Conservation (phyloP, 2,329 filamentous ascomycete species). For the Alternaria solani region DNA sequence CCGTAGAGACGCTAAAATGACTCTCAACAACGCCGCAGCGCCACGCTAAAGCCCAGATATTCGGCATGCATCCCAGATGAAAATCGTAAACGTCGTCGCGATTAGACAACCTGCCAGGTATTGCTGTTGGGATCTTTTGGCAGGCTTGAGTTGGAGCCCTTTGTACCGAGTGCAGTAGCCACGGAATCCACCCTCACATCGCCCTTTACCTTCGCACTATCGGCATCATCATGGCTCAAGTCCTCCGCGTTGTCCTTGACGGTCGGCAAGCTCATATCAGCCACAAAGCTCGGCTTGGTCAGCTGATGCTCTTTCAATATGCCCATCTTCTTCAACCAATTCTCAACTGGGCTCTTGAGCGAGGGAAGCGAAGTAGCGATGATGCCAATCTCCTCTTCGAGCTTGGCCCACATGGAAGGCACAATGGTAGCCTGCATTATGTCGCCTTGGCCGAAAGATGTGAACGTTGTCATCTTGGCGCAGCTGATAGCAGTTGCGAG, state of each 20-base stretch:
- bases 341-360: conserved; percentile 33
- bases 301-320: conserved; percentile 28
- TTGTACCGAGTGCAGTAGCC: conserved; percentile 21
- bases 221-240: conserved; percentile 12
- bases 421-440: conserved; percentile 35
- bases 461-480: conserved; percentile 39
- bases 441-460: conserved; percentile 32
- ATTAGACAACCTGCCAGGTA: conserved; percentile 11
- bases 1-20: neutral
- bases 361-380: conserved; percentile 37
- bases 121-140: neutral
- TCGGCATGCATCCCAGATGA: conserved; percentile 1
- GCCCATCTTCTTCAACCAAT: conserved; percentile 28
- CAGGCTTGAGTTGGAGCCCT: conserved; percentile 10
- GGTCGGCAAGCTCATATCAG: conserved; percentile 13
- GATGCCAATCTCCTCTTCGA: conserved; percentile 40
- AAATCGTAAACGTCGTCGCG: neutral
- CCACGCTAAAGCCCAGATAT: conserved; percentile 6
- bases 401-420: conserved; percentile 35
- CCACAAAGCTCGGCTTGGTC: conserved; percentile 32
- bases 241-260: conserved; percentile 14
- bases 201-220: conserved; percentile 12
- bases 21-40: conserved; percentile 6
- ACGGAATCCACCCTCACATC: conserved; percentile 25
- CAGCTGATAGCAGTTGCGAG: conserved; percentile 33